Base-by-base conservation (phyloP, 108 stramenopile genomes). In the Halocafeteria seosinensis region DNA sequence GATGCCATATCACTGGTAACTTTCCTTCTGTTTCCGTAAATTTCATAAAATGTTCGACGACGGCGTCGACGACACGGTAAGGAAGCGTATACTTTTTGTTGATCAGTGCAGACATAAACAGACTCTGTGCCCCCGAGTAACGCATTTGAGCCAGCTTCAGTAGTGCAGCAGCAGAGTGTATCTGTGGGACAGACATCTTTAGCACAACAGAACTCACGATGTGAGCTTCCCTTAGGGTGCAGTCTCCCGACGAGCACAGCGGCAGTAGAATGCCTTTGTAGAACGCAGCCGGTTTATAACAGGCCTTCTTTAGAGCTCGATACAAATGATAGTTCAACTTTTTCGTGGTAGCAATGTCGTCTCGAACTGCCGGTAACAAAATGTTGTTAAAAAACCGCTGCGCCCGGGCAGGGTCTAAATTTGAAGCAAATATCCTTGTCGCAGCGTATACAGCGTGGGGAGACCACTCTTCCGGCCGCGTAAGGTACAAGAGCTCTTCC, bases 321-420 rank as follows among this genome's bases (percentile, higher is more conserved):
- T 93, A 98, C 55, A 94, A 90, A 72, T 98, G 94, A 74, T 98
- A 98, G 71, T 98, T 98, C 59, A 98, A 78, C 50, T 91, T 94
- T 63, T 90, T 84, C 74, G 87, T 85, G 55, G 62, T 50, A 27
- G 73, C 66, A 66, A 98, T 91, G 74, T 98, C 96, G 55, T 88
- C 88, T 9, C 92, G 84, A 23, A 95, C 84, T 4, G 85, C 83
- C 73, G 90, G 92, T 47, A 98, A 73, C 58, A 98, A 73, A 26
- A 95, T 85, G n/a, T 91, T 55, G 60, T 90, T 85, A 78, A 87
- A 95, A 75, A 98, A 98, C 25, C 91, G 77, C 78, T 94, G 96
- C 4, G 96, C 91, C 87, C 93, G 86, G 68, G 88, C 87, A 9
- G 87, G 88, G 68, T 94, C 91, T 36, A 95, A 75, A 67, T 98